Conservation (phyloP, 1,139 yeast species). For the Geotrichum restrictum region DNA sequence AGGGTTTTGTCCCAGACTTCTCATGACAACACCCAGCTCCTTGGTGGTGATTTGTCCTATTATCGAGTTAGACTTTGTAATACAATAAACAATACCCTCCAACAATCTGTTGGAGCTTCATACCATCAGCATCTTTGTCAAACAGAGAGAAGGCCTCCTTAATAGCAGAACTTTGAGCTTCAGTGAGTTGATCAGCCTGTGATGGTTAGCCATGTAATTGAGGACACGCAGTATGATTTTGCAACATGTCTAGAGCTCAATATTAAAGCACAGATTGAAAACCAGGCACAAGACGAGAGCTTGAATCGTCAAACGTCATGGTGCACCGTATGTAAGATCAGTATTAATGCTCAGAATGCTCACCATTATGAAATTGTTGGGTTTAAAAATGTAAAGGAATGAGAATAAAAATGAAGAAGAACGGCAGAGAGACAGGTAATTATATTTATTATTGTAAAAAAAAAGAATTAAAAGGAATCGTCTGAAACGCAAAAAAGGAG, state of each 20-base stretch:
- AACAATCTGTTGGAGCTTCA: not conserved
- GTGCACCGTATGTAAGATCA: too few relatives aligned
- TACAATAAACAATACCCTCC: not conserved
- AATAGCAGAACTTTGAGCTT: constrained; percentile 93
- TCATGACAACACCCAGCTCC: constrained; percentile 96
- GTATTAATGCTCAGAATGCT: too few relatives aligned
- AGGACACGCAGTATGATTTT: not conserved
- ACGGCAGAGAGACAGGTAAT: constrained; percentile 34
- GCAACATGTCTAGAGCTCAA: not conserved
- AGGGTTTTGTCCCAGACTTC: constrained; percentile 96
- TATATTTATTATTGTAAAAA: too few relatives aligned
- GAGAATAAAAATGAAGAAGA: too few relatives aligned
- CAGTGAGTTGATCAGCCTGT: constrained; percentile 80
- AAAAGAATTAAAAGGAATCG: constrained; percentile 22
- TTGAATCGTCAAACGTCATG: constrained; percentile 35
- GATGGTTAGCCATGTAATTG: not conserved
- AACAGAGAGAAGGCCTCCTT: constrained; percentile 95
- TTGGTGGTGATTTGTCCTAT: constrained; percentile 70
- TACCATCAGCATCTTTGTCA: constrained; percentile 92
- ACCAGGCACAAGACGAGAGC: too few relatives aligned
- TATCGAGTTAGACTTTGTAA: not conserved
- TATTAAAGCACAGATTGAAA: constrained; percentile 26
- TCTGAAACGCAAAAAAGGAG: too few relatives aligned
- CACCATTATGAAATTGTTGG: too few relatives aligned
- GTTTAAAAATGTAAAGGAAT: constrained; percentile 38